Evolutionary conservation across 1,139 yeast species (phyloP).

Genomic region (Diutina pseudorugosa): DNA sequence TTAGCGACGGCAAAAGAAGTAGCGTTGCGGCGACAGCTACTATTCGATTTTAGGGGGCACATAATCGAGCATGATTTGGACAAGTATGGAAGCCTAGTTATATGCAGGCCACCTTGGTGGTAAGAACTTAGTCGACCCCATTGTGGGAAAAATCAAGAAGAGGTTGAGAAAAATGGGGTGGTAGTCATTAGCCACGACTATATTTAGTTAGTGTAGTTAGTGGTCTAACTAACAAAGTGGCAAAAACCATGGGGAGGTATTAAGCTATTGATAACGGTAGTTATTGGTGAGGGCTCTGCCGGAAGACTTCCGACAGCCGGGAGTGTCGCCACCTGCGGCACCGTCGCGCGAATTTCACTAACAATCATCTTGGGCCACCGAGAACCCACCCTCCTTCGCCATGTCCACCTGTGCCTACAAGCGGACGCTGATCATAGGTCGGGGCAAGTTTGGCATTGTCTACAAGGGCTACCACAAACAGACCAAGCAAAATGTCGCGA

Average conservation of each 20-base stretch:
- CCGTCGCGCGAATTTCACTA: not conserved
- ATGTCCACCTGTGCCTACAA: slow-evolving; percentile 25
- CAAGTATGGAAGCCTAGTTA: not conserved
- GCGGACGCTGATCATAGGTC: slow-evolving; percentile 83
- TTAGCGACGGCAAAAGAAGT: not conserved
- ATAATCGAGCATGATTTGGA: not conserved
- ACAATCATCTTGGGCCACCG: not conserved
- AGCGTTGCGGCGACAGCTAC: not conserved
- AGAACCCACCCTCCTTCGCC: not conserved
- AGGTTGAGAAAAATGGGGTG: too few relatives aligned
- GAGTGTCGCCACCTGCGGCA: not conserved
- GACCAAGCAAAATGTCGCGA: slow-evolving; percentile 75
- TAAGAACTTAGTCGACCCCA: too few relatives aligned
- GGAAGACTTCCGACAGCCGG: not conserved
- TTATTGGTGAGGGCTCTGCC: not conserved
- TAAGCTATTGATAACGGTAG: too few relatives aligned
- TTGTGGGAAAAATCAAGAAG: too few relatives aligned
- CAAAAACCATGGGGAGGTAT: too few relatives aligned
- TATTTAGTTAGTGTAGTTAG: too few relatives aligned
- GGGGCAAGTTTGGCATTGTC: slow-evolving; percentile 95
- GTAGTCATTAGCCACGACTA: too few relatives aligned
- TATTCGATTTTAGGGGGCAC: too few relatives aligned
- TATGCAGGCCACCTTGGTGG: not conserved
- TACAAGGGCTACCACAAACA: slow-evolving; percentile 66
- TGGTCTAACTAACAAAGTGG: too few relatives aligned